Evolutionary conservation across 73 alveolate species (phyloP), one percentile per base, ranked within the genome.

Genomic region (Blepharisma japonicum): DNA sequence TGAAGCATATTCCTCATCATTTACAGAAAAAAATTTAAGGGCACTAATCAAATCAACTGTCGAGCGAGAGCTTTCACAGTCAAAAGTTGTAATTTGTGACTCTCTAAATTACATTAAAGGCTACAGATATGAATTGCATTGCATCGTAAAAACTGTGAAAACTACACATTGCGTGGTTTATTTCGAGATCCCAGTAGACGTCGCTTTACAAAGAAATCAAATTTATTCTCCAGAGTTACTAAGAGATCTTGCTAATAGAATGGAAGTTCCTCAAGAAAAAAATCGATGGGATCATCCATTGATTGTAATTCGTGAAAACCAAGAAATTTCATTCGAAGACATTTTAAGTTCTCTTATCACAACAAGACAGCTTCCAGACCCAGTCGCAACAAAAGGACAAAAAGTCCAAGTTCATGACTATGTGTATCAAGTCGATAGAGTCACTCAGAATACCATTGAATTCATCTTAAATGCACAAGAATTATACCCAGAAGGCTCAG

Each of bases 211-310:
- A 50, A 27, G 55, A 14, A 83, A 89, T 55, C 66, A 68, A 11
- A 81, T 77, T 21, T 80, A 81, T 25, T 81, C 71, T 49, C 55
- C 77, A 27, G 83, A 74, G 50, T 38, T 51, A 45, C 49, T 14
- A 51, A 87, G 84, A 72, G 98, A 94, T 80, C 83, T 84, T 70
- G 86, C 77, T 81, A 86, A 85, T 45, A 87, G 99, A 66, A 71
- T 96, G 87, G 99, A 96, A 81, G 87, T 86, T 47, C 99, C 99
- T 27, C 87, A 82, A 32, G 91, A 90, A 77, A 76, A 88, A 72
- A 92, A 96, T 80, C 79, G 97, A 83, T 96, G 99, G 99, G 99
- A 96, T 70, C 79, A 89, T 39, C 99, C 99, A 1, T 84, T 91
- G 46, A 85, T 94, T 81, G 76, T 83, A 11, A 68, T 94, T 8